Evolutionary conservation across 2,329 filamentous ascomycete genomes (phyloP), one percentile per base, ranked within the genome.

Genomic region (Cladophialophora bantiana): DNA sequence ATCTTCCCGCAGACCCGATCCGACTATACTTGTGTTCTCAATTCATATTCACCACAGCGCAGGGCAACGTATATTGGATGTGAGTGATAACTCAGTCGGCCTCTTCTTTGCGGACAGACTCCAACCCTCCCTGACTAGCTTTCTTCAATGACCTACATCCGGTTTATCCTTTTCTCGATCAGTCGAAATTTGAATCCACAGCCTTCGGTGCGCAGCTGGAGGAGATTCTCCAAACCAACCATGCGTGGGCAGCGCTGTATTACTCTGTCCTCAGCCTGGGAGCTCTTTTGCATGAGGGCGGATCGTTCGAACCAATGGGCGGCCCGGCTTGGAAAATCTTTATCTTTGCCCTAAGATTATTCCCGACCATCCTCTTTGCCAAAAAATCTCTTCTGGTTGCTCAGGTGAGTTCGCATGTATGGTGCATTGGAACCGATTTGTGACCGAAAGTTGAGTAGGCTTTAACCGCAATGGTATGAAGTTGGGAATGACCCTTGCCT

Each of bases 61-160:
- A 64, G 64, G 15, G 45, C 53, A 40, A 48, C 56, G 20, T 71
- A 69, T 53, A 68, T 71, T 20, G 40, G 40, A 65, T 68, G 70
- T 68, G 26, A 40, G 57, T 56, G 34, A 62, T 62, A 34, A 50
- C 50, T 57, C 71, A 32, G 36, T 48, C 68, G 7, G 18, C 38
- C 10, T n/a, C 6, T 13, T 15, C 38, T 42, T 42, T 42, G 10
- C 38, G 15, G 12, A 12, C 38, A 42, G 38, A 13, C 38, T 42
- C 20, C 58, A 35, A 57, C 18, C 35, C 53, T 31, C 56, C 53
- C 20, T 60, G 10, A n/a, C 6, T 40, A 79, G 76, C 74, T 31
- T 82, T 81, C 70, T 83, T 82, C 62, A 71, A 77, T 1, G 73
- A 77, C 9, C 70, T 79, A 1, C 80, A 82, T 64, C 77, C 76